Conservation (phyloP, 371 early-diverging fungal genomes). For the Mortierella sp. region DNA sequence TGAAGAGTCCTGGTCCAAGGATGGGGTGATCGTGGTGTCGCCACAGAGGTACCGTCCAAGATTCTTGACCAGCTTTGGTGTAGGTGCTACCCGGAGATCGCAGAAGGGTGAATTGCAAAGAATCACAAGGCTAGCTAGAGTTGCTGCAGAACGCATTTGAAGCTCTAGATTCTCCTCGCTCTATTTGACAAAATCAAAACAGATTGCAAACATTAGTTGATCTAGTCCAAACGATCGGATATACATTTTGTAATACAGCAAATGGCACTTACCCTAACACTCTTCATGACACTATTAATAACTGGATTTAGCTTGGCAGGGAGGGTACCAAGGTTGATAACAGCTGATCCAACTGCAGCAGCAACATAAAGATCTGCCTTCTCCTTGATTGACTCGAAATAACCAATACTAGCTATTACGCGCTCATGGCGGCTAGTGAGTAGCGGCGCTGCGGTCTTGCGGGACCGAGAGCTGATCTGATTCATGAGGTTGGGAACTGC, state of each 20-base stretch:
- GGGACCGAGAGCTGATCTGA: constrained; percentile 60
- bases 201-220: not conserved
- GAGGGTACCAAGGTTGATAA: constrained; percentile 81
- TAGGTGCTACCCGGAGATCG: constrained; percentile 65
- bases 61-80: constrained; percentile 91
- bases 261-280: constrained; percentile 70
- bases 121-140: constrained; percentile 66
- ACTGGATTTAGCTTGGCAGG: constrained; percentile 90
- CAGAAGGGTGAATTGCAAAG: constrained; percentile 64
- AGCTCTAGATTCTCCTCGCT: constrained; percentile 79
- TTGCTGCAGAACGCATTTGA: constrained; percentile 73
- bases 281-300: constrained; percentile 90
- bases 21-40: constrained; percentile 81
- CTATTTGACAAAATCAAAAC: constrained; percentile 10
- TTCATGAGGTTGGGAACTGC: constrained; percentile 62
- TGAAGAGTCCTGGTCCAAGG: constrained; percentile 68
- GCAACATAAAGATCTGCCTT: constrained; percentile 78
- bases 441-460: constrained; percentile 56
- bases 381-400: constrained; percentile 73
- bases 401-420: constrained; percentile 73
- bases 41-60: constrained; percentile 87
- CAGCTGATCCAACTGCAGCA: constrained; percentile 87
- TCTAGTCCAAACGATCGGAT: not conserved
- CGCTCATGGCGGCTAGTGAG: constrained; percentile 76
- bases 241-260: not conserved